Evolutionary conservation across 768 basidiomycete genomes (phyloP), one percentile per base, ranked within the genome.

Genomic region (Botryobasidium botryosum): DNA sequence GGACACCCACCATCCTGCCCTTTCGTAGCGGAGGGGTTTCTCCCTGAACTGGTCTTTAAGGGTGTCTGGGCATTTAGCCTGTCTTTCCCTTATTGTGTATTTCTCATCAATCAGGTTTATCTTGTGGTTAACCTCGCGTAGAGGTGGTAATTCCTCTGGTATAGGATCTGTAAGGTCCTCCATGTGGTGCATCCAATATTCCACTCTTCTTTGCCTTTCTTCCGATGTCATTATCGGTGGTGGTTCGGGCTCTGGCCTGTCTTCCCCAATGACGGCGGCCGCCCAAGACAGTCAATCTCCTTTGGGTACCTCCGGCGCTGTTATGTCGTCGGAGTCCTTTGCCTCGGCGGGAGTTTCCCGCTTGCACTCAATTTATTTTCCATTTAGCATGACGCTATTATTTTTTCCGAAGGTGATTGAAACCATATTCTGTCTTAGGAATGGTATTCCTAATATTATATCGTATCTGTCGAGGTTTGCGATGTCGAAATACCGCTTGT

Each of bases 81-180:
- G 10, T 7, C 59, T 54, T 35, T 63, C 62, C 0, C 52, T 43
- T 39, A 66, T 66, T 8, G 35, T 27, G 38, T 55, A 55, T 0
- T 52, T 44, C 4, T 62, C 55, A 33, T 68, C 62, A 5, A 65
- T 61, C 1, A 70, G 46, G 0, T 62, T 64, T 1, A 71, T 68
- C 0, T 50, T 46, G 37, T 68, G 65, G 46, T 70, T 69, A 1
- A 69, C 62, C 0, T 46, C 62, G 1, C 61, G 25, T 3, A 66
- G 40, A 0, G 64, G 66, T 0, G 69, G 68, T 17, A 65, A 31
- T 18, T 50, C 43, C 3, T 15, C 20, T 17, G 25, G 17, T 7
- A 42, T n/a, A 25, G 7, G 8, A 8, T 6, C 40, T 17, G 17
- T 42, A 7, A 42, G 17, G 7, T 39, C 38, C 20, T 39, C 21